Evolutionary conservation across 2,329 filamentous ascomycete species (phyloP).

Genomic region (Plenodomus lindquistii): DNA sequence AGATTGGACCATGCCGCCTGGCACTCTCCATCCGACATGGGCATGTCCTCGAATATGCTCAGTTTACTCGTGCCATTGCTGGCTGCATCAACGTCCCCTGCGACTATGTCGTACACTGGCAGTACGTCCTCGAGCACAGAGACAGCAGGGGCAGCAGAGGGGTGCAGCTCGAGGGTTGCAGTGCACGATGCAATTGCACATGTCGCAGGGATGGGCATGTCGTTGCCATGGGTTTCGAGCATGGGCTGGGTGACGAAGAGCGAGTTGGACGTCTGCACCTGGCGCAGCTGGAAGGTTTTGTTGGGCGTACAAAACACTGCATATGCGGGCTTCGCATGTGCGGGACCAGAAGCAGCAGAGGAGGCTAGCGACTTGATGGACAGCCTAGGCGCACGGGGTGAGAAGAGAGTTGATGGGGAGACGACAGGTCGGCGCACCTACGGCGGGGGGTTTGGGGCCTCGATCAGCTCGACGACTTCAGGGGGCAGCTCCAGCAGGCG

Average conservation of each 20-base stretch:
- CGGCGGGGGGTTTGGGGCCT: constrained; percentile 50
- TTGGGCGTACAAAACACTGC: constrained; percentile 63
- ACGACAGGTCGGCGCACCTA: constrained; percentile 37
- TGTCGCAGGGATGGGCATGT: constrained; percentile 38
- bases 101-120: constrained; percentile 44
- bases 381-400: constrained; percentile 34
- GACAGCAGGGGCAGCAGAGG: constrained; percentile 39
- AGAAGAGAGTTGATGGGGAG: constrained; percentile 22
- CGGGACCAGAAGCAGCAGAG: constrained; percentile 19
- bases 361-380: constrained; percentile 41
- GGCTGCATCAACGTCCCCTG: constrained; percentile 29
- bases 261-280: constrained; percentile 68
- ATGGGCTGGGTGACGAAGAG: constrained; percentile 57
- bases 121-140: constrained; percentile 44
- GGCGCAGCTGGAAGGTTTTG: constrained; percentile 63
- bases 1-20: constrained; percentile 55
- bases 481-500: constrained; percentile 64
- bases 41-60: constrained; percentile 54
- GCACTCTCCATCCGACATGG: constrained; percentile 58
- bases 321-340: constrained; percentile 45
- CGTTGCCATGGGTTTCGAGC: constrained; percentile 44
- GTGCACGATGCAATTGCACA: constrained; percentile 51
- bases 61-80: constrained; percentile 41
- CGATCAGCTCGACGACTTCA: constrained; percentile 59
- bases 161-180: constrained; percentile 50